Conservation (phyloP, 2,329 filamentous ascomycete species). For the Trichoderma cornu-damae region DNA sequence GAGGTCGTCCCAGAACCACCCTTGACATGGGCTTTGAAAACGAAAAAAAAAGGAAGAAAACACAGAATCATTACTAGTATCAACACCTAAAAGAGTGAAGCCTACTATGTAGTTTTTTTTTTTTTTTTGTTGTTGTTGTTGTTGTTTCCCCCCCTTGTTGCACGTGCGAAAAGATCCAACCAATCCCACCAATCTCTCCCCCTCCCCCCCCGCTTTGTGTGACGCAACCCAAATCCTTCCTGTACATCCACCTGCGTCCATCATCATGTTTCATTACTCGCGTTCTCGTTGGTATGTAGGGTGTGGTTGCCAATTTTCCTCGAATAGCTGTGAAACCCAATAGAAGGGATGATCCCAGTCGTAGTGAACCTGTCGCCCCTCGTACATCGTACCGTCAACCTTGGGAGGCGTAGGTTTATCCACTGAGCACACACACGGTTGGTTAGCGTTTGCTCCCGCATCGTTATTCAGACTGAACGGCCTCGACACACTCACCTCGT, state of each 20-base stretch:
- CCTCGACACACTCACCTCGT: conserved; percentile 19
- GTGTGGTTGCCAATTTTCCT: conserved; percentile 37
- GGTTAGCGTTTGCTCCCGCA: background rate
- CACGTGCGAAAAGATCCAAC: background rate
- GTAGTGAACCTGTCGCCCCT: conserved; percentile 25
- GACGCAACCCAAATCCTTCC: background rate
- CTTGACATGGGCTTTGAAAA: background rate
- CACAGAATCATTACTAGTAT: background rate
- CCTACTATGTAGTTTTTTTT: too few relatives aligned
- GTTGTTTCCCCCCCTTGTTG: background rate
- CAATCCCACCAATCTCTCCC: background rate
- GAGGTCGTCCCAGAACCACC: background rate
- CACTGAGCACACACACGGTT: conserved; percentile 3
- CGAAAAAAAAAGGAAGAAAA: background rate
- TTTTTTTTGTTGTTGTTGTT: too few relatives aligned
- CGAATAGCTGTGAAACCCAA: conserved; percentile 45
- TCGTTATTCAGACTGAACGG: background rate
- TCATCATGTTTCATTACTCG: background rate
- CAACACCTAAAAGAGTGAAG: background rate
- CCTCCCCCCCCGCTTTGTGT: too few relatives aligned
- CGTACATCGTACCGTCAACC: conserved; percentile 19
- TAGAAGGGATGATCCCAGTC: conserved; percentile 40
- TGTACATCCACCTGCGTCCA: background rate
- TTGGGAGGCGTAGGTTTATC: background rate
- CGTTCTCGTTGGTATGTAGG: conserved; percentile 29